Evolutionary conservation across 495 filamentous ascomycete species (phyloP), one percentile per base, ranked within the genome.

Genomic region (Penicillium crystallinum): DNA sequence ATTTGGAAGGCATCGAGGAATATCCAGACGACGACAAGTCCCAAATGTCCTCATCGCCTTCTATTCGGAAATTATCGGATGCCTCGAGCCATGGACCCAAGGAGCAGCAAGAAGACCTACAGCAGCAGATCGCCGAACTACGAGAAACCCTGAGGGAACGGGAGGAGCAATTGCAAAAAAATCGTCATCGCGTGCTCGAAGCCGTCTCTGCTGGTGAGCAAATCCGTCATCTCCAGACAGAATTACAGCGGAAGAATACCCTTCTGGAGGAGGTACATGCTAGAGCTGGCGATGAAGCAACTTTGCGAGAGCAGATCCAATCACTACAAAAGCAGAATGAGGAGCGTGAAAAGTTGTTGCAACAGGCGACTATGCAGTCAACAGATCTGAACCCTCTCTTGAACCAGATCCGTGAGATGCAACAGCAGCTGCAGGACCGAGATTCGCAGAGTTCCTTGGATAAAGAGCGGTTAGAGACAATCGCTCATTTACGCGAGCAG

Each of bases 1-100:
- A 69, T 15, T 59, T 77, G 6, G 74, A 74, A 47, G 62, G 67
- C 41, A 75, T 77, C 15, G 67, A 74, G 47, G 74, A 75, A 31
- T 59, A 68, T 33, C 65, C 69, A 0, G 52, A 62, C n/a, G 69
- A 70, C 50, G 61, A 63, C 21, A 36, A 49, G 11, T 43, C 57
- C 2, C 59, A 53, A 9, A 45, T 52, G 31, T 53, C 58, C 2
- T 52, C 48, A 8, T 71, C 71, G 1, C 72, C 71, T 17, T 69
- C 72, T 1, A 53, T 64, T 14, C 59, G 67, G 0, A 70, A 60
- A 46, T 36, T 56, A 21, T 65, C 62, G 14, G 49, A 53, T 11
- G 46, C 60, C 2, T 43, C 52, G 6, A 55, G 51, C 10, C 52
- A 65, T 33, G 54, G 52, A 12, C 38, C 52, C 5, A 35, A 61